Base-by-base conservation (phyloP, 176 grass and related monocot genomes). In the Juncus inflexus region DNA sequence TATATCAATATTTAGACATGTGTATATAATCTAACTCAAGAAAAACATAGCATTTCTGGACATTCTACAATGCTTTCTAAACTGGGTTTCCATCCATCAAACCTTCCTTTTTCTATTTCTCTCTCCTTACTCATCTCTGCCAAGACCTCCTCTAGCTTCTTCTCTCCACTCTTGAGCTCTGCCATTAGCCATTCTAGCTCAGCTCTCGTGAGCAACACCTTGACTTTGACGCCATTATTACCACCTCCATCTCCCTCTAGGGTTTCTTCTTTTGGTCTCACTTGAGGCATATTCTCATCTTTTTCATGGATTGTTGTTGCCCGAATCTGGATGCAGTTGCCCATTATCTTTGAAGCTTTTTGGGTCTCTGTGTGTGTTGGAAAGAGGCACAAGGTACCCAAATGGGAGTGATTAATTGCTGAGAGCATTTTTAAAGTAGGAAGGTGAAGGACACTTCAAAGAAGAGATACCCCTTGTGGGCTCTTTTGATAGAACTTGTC, bases 141-240 rank as follows among this genome's bases (percentile, higher is more conserved):
- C 55, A 90, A 77, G 12, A 86, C 83, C 74, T 90, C 83, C 67
- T 86, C 52, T 60, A 90, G 76, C 50, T 84, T 77, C 45, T 69
- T 74, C 11, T 90, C 83, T 73, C 87, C 87, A 71, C 37, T 72
- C 63, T 86, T 90, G 77, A 90, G 79, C 72, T 83, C 79, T 58
- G 79, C 67, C 87, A 86, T 86, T 64, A 90, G 87, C 76, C 87
- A 86, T 71, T 86, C 79, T 10, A 90, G 83, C 87, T 90, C 87
- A 5, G 53, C 67, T 2, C 87, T 58, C 45, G 79, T 83, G n/a
- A 90, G 83, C 15, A 90, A 76, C 38, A 90, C 35, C 76, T 90
- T 90, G 55, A 90, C 76, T 76, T 90, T 90, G 61, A 74, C 62
- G 16, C 83, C 13, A 42, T 40, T 14, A 15, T 0, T 3, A 3